Percentiles rank a stretch among this genome's conserved stretches.
These are phyloP conservation scores for Aureobasidium lini DNA, from an alignment of 2,329 filamentous ascomycete species.

Conservation along the genomic window DNA sequence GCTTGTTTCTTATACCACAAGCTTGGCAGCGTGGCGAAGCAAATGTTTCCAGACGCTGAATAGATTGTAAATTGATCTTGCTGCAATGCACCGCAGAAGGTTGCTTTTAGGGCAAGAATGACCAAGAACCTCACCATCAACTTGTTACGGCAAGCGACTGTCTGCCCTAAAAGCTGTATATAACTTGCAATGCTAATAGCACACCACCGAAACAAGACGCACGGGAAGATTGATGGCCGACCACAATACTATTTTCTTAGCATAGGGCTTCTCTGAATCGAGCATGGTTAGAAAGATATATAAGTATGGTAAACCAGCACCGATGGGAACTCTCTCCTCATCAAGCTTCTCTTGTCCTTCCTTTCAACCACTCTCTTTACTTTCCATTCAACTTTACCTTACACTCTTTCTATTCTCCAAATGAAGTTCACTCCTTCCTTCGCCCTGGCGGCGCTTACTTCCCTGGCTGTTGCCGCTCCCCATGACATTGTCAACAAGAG, in stretches of 20 bases:
- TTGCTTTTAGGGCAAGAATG: not conserved
- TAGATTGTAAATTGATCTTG: not conserved
- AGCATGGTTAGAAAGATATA: not conserved
- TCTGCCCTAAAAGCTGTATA: not conserved
- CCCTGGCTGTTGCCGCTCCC: slow-evolving; percentile 19
- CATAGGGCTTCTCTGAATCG: not conserved
- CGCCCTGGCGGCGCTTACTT: slow-evolving; percentile 23
- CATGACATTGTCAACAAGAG: not conserved
- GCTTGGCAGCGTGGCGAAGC: not conserved
- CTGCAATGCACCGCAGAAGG: not conserved
- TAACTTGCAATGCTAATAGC: not conserved
- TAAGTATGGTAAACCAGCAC: not conserved
- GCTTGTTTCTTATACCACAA: not conserved
- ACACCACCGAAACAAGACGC: not conserved
- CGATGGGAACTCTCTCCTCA: not conserved
- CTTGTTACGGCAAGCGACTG: not conserved
- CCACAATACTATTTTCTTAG: not conserved
- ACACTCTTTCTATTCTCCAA: slow-evolving; percentile 2
- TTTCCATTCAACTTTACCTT: not conserved
- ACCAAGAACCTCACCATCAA: not conserved
- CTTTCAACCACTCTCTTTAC: not conserved
- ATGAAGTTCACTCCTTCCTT: slow-evolving; percentile 14
- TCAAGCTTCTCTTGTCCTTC: not conserved
- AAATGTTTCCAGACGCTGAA: not conserved
- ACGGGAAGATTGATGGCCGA: not conserved